Conservation (phyloP, 306 rosid species). For the Quillaja saponaria region DNA sequence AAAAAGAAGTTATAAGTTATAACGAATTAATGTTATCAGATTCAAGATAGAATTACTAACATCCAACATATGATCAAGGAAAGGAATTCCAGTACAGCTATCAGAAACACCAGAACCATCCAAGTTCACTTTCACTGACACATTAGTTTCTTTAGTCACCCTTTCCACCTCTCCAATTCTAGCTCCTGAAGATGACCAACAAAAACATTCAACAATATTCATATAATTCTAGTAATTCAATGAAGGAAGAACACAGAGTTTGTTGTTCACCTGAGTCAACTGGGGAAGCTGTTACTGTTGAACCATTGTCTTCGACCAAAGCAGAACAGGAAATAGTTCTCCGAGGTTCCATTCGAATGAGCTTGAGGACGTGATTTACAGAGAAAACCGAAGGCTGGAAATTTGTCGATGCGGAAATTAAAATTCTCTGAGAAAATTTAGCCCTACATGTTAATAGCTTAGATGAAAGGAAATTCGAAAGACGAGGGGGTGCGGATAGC, state of each 20-base stretch:
- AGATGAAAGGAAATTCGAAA: constrained; percentile 39
- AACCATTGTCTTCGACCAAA: constrained; percentile 41
- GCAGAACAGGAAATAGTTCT: constrained; percentile 43
- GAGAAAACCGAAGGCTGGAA: constrained; percentile 32
- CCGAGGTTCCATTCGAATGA: constrained; percentile 32
- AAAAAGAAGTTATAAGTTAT: constrained; percentile 1
- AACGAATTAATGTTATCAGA: background rate
- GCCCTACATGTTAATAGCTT: constrained; percentile 44
- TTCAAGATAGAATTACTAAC: constrained; percentile 46
- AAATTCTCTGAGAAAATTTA: constrained; percentile 35
- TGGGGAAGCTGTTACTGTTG: constrained; percentile 41
- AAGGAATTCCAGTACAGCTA: constrained; percentile 78
- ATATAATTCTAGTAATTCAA: constrained; percentile 2
- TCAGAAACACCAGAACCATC: constrained; percentile 89
- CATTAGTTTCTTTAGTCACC: constrained; percentile 84
- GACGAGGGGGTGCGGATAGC: constrained; percentile 45
- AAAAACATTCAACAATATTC: constrained; percentile 10
- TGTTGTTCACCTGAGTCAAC: constrained; percentile 43
- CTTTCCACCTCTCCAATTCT: constrained; percentile 88
- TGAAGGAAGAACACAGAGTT: background rate
- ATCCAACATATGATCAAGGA: constrained; percentile 97
- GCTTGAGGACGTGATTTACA: constrained; percentile 29
- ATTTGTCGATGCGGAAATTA: constrained; percentile 7
- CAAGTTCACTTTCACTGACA: constrained; percentile 75
- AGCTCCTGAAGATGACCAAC: constrained; percentile 44